Base-by-base conservation (phyloP, 306 rosid species). In the Erythrophleum fordii region DNA sequence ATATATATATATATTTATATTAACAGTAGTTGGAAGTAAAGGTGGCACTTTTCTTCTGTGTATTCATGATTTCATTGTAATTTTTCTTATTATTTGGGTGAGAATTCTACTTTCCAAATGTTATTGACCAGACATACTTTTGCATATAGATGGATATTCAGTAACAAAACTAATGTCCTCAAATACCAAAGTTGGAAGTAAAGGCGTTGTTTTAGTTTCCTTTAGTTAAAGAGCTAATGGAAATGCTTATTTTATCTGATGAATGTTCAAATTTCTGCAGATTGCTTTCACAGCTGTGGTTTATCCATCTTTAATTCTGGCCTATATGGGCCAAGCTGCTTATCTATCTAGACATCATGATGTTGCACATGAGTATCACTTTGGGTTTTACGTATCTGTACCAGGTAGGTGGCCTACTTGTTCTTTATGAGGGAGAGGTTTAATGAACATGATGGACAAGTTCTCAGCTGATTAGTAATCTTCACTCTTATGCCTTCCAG, bases 321-420 rank as follows among this genome's bases (percentile, higher is more conserved):
- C 97, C 10, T 93, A 93, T 58, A 93, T 93, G 97, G 97, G 97
- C 42, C 97, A 93, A 84, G 97, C 97, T 49, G 97, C 97, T 11
- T 93, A 89, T 83, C 88, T 93, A 14, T 93, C 97, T 49, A 49
- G 60, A 51, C 92, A 92, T 66, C 92, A 89, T 69, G 44, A 5
- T 58, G 17, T 68, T 34, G 65, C 56, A 51, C 55, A 68, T 14
- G 79, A 83, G 35, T 80, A 64, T 64, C 69, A 23, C 11, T 83
- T 93, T 44, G 93, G 94, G 60, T 93, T 91, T 82, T 93, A 93
- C 59, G 87, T 88, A 82, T 91, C 97, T 81, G 95, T 93, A 11
- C 97, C 97, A 5, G 95, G 97, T 91, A 88, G 74, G 83, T 34
- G 11, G 23, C 71, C 69, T 51, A 75, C 56, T 80, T 73, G 67